phyloP scores from a whole-genome alignment of 371 early-diverging fungal species.

The Mucor saturninus region DNA sequence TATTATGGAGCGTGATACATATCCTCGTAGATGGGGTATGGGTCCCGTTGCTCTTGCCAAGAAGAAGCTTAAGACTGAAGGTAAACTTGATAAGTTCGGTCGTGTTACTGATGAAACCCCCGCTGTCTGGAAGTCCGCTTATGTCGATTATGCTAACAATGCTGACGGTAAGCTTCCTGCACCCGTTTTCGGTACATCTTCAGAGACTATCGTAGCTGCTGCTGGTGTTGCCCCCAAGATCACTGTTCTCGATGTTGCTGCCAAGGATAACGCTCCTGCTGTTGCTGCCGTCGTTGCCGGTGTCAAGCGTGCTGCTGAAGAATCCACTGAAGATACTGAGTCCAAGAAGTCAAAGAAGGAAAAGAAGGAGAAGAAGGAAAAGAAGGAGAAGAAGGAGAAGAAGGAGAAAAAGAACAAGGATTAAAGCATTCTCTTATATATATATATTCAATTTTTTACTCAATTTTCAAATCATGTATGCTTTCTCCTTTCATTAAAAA shows the following conservation, averaged over 20 bases:
- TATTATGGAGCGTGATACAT: slow-evolving; percentile 99
- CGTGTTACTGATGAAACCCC: slow-evolving; percentile 88
- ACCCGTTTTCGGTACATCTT: slow-evolving; percentile 40
- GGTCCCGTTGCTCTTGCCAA: slow-evolving; percentile 94
- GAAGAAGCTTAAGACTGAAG: slow-evolving; percentile 96
- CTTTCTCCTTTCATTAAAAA: slow-evolving; percentile 7
- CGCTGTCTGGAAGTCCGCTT: slow-evolving; percentile 70
- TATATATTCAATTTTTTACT: slow-evolving; percentile 1
- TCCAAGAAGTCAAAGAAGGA: slow-evolving; percentile 49
- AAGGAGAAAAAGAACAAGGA: slow-evolving; percentile 30
- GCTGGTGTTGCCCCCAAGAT: slow-evolving; percentile 47
- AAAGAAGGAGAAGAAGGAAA: slow-evolving; percentile 50
- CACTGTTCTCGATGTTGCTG: slow-evolving; percentile 43
- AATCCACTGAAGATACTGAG: slow-evolving; percentile 26
- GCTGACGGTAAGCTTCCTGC: slow-evolving; percentile 46
- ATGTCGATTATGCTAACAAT: slow-evolving; percentile 73
- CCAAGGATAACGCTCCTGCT: slow-evolving; percentile 31
- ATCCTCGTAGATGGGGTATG: slow-evolving; percentile 97
- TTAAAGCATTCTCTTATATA: slow-evolving; percentile 6
- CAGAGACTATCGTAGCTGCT: slow-evolving; percentile 41
- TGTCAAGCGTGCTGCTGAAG: slow-evolving; percentile 35
- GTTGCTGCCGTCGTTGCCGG: background rate
- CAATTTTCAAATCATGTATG: background rate
- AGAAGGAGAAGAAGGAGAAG: slow-evolving; percentile 29
- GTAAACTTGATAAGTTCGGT: slow-evolving; percentile 97